phyloP scores from a whole-genome alignment of 208 protist genomes.

The Trypanosoma platydactyli region DNA sequence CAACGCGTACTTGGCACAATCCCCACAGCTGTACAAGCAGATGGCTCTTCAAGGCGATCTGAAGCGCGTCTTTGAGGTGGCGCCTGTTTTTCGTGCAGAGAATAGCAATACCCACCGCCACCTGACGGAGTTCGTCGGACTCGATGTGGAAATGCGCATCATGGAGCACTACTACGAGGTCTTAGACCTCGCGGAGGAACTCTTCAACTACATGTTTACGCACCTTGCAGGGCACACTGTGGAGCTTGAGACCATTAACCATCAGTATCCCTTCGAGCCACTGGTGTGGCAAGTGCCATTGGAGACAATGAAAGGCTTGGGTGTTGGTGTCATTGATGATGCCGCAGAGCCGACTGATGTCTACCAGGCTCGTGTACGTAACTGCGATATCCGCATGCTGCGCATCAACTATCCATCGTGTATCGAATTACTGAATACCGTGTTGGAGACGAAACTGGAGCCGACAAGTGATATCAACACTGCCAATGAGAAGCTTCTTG shows the following conservation, averaged over 20 bases:
- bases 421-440: constrained; percentile 92
- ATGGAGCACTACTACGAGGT: constrained; percentile 99
- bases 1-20: constrained; percentile 98
- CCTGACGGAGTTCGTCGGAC: constrained; percentile 99
- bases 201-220: constrained; percentile 98
- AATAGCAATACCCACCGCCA: constrained; percentile 99
- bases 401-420: constrained; percentile 93
- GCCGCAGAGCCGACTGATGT: constrained; percentile 66
- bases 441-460: constrained; percentile 75
- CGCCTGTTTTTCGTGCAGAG: constrained; percentile 99
- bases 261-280: constrained; percentile 94
- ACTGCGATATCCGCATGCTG: constrained; percentile 80
- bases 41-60: constrained; percentile 98
- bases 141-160: constrained; percentile 99
- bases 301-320: constrained; percentile 80
- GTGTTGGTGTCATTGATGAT: constrained; percentile 83
- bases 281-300: constrained; percentile 86
- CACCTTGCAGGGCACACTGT: constrained; percentile 67
- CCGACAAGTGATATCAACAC: constrained; percentile 95
- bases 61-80: constrained; percentile 95
- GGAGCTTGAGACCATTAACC: constrained; percentile 84
- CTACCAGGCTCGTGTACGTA: constrained; percentile 80
- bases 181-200: constrained; percentile 93
- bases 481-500: constrained; percentile 95
- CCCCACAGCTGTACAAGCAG: constrained; percentile 99